These are phyloP conservation scores for Karstenula rhodostoma DNA, from an alignment of 2,329 filamentous ascomycete genomes.

Conservation along the genomic window DNA sequence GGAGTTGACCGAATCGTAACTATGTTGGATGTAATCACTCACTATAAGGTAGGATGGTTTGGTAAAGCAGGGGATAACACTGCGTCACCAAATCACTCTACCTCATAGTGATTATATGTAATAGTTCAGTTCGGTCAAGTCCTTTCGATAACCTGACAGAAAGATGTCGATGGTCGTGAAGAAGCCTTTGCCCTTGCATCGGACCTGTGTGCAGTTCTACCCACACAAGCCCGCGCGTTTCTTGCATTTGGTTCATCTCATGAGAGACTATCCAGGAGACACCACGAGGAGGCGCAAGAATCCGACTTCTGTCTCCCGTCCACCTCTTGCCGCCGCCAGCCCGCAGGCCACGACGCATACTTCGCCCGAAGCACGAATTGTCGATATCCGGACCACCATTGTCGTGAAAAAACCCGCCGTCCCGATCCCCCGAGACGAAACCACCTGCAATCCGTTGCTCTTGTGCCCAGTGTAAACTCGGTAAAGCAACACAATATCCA, in stretches of 20 bases:
- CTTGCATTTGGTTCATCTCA: conserved; percentile 47
- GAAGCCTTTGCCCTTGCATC: too few species aligned
- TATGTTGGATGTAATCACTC: too few species aligned
- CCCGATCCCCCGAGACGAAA: background rate
- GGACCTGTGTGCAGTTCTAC: too few species aligned
- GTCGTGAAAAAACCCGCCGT: conserved; percentile 2
- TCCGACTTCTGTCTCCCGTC: conserved; percentile 47
- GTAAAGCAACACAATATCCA: conserved; percentile 13
- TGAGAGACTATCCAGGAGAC: conserved; percentile 44
- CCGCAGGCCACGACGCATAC: conserved; percentile 22
- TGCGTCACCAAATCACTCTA: too few species aligned
- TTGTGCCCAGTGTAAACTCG: background rate
- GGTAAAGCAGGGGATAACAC: too few species aligned
- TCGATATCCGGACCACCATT: conserved; percentile 17
- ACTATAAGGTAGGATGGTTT: too few species aligned
- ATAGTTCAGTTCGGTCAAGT: too few species aligned
- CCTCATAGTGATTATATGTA: too few species aligned
- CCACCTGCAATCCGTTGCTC: background rate
- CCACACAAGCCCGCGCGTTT: conserved; percentile 28
- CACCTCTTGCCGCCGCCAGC: conserved; percentile 40
- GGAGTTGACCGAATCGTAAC: too few species aligned
- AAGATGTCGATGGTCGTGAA: too few species aligned
- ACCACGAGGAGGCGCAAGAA: conserved; percentile 49
- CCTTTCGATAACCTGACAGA: too few species aligned
- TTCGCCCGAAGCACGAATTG: conserved; percentile 13